Conservation (phyloP, 106 monocot species). For the Acorus gramineus region DNA sequence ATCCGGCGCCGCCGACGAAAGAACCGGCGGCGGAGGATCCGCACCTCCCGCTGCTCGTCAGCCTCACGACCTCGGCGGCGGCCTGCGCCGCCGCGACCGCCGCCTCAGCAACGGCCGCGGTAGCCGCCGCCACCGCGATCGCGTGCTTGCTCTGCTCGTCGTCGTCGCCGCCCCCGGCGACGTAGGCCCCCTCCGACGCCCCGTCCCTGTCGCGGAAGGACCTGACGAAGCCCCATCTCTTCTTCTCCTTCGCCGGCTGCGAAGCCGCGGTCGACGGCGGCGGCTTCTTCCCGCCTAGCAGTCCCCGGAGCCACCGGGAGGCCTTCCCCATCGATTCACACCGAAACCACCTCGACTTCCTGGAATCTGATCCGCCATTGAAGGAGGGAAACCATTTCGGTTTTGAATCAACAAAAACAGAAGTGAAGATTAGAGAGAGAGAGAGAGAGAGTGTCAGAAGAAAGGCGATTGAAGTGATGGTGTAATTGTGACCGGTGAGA, state of each 20-base stretch:
- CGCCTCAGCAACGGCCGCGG: slow-evolving; percentile 72
- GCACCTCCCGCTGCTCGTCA: slow-evolving; percentile 58
- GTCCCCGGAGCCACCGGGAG: slow-evolving; percentile 45
- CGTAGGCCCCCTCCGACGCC: not conserved
- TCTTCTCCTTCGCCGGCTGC: slow-evolving; percentile 21
- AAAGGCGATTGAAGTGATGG: too few relatives aligned
- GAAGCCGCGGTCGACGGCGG: not conserved
- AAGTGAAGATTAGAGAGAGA: too few relatives aligned
- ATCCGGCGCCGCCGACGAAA: not conserved
- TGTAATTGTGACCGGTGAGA: too few relatives aligned
- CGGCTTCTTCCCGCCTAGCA: slow-evolving; percentile 23
- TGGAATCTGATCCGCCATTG: too few relatives aligned
- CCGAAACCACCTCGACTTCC: too few relatives aligned
- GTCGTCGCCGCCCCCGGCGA: slow-evolving; percentile 7
- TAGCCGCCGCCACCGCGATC: slow-evolving; percentile 70
- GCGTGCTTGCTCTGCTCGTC: slow-evolving; percentile 53
- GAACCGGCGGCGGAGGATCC: too few relatives aligned
- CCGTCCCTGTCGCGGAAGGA: slow-evolving; percentile 49
- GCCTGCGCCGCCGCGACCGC: slow-evolving; percentile 72
- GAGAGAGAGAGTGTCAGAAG: too few relatives aligned
- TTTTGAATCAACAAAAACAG: too few relatives aligned
- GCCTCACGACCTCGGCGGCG: slow-evolving; percentile 58
- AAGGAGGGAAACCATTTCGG: too few relatives aligned
- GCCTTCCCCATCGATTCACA: slow-evolving; percentile 21
- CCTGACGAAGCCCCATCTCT: slow-evolving; percentile 36